Evolutionary conservation across 1,284 basidiomycete genomes (phyloP).

Genomic region (Cryptococcus hybrid): DNA sequence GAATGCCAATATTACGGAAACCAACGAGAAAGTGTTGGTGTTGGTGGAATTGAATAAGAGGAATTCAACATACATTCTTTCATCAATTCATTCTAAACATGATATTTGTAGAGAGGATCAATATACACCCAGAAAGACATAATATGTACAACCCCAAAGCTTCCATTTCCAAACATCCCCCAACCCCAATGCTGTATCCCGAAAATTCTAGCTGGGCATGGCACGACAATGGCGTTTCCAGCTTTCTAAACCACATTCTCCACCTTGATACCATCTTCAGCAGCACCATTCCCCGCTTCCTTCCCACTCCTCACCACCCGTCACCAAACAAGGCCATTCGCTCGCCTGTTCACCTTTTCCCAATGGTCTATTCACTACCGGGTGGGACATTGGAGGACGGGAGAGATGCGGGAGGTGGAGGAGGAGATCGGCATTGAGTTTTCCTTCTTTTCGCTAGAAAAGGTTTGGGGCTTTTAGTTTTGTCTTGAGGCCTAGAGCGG

Average conservation of each 20-base stretch:
- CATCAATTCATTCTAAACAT: too few relatives aligned
- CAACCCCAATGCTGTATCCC: background rate
- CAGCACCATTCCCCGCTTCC: background rate
- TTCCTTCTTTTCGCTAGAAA: background rate
- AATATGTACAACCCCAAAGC: background rate
- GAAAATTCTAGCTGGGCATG: background rate
- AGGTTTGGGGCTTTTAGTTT: background rate
- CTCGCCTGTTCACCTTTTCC: constrained; percentile 5
- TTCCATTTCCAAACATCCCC: background rate
- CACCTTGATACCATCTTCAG: background rate
- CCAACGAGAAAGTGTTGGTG: too few relatives aligned
- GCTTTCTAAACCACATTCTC: background rate
- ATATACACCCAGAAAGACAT: background rate
- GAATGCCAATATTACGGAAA: too few relatives aligned
- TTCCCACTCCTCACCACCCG: constrained; percentile 11
- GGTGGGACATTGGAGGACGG: background rate
- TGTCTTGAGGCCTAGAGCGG: background rate
- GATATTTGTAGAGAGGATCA: too few relatives aligned
- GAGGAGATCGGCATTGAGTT: background rate
- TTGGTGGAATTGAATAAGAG: too few relatives aligned
- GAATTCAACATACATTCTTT: too few relatives aligned
- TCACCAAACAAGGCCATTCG: constrained; percentile 14
- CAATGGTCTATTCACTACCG: background rate
- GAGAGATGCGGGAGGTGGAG: too few relatives aligned
- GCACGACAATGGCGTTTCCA: background rate